A percentile compares a stretch with the other conserved stretches of the same genome.
These are phyloP conservation scores for Colletotrichum costaricense DNA, from an alignment of 2,329 filamentous ascomycete genomes.

Conservation along the genomic window DNA sequence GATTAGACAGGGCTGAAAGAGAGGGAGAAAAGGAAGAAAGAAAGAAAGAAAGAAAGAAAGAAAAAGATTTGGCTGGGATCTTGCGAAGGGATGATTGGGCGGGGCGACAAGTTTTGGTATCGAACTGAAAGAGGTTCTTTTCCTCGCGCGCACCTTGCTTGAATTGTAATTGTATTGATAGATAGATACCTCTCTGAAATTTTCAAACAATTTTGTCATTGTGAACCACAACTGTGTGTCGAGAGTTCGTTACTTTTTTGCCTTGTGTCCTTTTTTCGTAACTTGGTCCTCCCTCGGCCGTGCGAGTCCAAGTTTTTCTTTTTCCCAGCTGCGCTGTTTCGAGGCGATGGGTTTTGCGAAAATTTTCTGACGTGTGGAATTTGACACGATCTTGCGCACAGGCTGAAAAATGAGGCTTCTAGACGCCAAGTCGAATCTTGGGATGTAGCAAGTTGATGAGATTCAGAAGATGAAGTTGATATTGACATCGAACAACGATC, in stretches of 20 bases:
- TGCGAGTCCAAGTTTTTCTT: conserved; percentile 12
- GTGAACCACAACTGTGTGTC: not conserved
- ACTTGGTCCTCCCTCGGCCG: conserved; percentile 6
- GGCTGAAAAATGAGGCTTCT: not conserved
- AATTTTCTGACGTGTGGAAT: not conserved
- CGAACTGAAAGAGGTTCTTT: not conserved
- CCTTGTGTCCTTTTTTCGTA: not conserved
- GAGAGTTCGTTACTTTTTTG: conserved; percentile 13
- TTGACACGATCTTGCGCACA: not conserved
- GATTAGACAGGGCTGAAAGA: not conserved
- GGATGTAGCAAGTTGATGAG: conserved; percentile 10
- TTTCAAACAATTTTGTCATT: not conserved
- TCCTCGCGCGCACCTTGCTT: not conserved
- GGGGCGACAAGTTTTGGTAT: conserved; percentile 5
- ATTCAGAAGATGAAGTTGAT: not conserved
- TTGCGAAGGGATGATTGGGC: conserved; percentile 27
- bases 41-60: not conserved
- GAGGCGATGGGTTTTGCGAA: conserved; percentile 2
- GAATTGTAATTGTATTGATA: conserved; percentile 21
- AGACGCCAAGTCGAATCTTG: conserved; percentile 1
- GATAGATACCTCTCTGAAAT: conserved; percentile 26
- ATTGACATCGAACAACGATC: not conserved
- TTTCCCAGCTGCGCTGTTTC: conserved; percentile 21
- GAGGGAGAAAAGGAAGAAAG: not conserved
- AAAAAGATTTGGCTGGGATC: conserved; percentile 5